Percentiles rank a stretch among this genome's conserved stretches.
These are phyloP conservation scores for Eucalyptus urophylla DNA, from an alignment of 345 rosid species.

Conservation along the genomic window DNA sequence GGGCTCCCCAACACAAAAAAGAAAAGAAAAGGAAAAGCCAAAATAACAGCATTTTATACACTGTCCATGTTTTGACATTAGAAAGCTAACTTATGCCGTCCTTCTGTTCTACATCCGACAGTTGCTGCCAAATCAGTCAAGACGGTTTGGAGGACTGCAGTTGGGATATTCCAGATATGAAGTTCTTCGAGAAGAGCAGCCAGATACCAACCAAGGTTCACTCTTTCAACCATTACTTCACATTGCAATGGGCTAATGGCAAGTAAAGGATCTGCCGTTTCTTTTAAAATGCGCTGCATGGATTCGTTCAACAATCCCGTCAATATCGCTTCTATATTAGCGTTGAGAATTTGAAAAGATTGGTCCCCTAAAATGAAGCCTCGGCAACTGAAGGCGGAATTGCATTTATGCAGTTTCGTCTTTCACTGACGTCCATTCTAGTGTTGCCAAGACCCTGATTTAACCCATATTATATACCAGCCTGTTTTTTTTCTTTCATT, in stretches of 20 bases:
- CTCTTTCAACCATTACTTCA: no score
- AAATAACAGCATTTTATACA: no score
- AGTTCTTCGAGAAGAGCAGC: background rate
- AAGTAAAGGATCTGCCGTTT: background rate
- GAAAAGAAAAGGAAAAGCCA: no score
- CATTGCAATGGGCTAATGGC: background rate
- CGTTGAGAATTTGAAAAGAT: background rate
- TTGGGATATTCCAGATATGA: background rate
- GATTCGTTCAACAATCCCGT: background rate
- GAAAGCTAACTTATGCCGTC: no score
- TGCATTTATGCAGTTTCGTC: no score
- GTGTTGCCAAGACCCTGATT: no score
- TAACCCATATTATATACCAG: no score
- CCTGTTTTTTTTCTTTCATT: background rate
- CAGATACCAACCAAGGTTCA: background rate
- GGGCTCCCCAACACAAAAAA: no score
- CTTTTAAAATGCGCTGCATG: background rate
- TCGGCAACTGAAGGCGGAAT: background rate
- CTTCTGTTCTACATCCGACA: no score
- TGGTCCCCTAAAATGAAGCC: background rate
- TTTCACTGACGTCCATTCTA: no score
- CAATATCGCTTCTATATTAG: background rate
- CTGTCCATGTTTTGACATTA: no score
- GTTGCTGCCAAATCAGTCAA: background rate
- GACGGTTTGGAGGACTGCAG: no score